Evolutionary conservation across 768 basidiomycete genomes (phyloP).

Genomic region (Auricularia sp.): DNA sequence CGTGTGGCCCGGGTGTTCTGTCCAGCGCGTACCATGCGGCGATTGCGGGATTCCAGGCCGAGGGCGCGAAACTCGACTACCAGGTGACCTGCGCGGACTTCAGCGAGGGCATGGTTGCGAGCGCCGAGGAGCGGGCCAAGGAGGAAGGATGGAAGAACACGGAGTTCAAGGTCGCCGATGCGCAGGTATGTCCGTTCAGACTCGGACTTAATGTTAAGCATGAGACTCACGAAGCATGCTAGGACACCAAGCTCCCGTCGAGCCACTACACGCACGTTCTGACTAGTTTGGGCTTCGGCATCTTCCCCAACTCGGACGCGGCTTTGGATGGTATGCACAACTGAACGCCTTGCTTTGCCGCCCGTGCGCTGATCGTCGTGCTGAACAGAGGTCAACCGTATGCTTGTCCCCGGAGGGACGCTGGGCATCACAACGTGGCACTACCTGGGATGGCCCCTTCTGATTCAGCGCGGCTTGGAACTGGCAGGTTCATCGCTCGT

Average conservation of each 20-base stretch:
- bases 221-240: background rate
- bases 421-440: background rate
- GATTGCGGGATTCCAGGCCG: too few species aligned
- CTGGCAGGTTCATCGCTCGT: background rate
- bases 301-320: background rate
- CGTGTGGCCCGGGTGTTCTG: background rate
- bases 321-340: background rate
- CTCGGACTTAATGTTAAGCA: background rate
- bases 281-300: background rate
- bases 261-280: background rate
- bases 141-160: background rate
- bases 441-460: background rate
- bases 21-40: background rate
- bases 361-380: too few species aligned
- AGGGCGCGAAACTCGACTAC: background rate
- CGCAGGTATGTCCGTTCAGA: background rate
- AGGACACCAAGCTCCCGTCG: background rate
- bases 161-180: background rate
- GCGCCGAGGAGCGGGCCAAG: background rate
- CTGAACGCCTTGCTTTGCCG: background rate
- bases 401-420: background rate
- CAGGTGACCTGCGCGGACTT: background rate
- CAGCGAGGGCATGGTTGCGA: background rate
- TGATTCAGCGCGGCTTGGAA: background rate
- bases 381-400: background rate